These are phyloP conservation scores for Dichomitus squalens DNA, from an alignment of 1,284 basidiomycete species.

Conservation along the genomic window DNA sequence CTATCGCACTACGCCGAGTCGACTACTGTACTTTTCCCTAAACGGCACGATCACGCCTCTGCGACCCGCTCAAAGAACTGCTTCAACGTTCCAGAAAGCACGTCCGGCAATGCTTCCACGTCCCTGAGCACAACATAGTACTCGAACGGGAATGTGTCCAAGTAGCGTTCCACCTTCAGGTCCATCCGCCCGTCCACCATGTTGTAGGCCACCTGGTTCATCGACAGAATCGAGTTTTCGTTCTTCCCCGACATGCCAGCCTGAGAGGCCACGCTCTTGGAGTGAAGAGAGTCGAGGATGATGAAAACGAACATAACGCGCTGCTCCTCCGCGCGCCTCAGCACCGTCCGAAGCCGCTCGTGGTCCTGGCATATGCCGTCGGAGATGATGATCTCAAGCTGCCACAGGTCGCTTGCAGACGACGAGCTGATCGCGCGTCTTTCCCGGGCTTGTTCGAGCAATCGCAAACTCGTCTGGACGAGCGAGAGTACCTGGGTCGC, in stretches of 20 bases:
- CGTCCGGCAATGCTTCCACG: constrained; percentile 91
- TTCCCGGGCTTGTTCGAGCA: constrained; percentile 79
- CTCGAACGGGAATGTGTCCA: constrained; percentile 98
- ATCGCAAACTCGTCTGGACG: constrained; percentile 80
- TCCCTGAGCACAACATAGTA: constrained; percentile 94
- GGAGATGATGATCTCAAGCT: constrained; percentile 97
- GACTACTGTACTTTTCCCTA: background rate
- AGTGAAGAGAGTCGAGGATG: constrained; percentile 87
- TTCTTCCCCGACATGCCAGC: constrained; percentile 22
- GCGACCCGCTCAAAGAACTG: constrained; percentile 89
- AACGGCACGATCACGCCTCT: constrained; percentile 48
- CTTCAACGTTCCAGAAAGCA: constrained; percentile 88
- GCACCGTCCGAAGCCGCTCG: constrained; percentile 76
- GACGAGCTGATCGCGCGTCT: constrained; percentile 58
- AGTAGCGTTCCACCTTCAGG: constrained; percentile 86
- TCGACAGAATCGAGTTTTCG: constrained; percentile 85
- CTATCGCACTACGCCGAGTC: background rate
- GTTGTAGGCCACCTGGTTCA: constrained; percentile 92
- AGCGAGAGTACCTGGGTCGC: constrained; percentile 89
- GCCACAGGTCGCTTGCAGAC: constrained; percentile 90
- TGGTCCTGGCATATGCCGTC: constrained; percentile 99
- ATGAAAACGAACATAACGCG: constrained; percentile 97
- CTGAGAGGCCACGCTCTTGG: constrained; percentile 13
- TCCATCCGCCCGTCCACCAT: constrained; percentile 87
- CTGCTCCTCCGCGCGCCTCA: constrained; percentile 89